Evolutionary conservation across 805 yeast genomes (phyloP).

Genomic region (Ogataea henricii): DNA sequence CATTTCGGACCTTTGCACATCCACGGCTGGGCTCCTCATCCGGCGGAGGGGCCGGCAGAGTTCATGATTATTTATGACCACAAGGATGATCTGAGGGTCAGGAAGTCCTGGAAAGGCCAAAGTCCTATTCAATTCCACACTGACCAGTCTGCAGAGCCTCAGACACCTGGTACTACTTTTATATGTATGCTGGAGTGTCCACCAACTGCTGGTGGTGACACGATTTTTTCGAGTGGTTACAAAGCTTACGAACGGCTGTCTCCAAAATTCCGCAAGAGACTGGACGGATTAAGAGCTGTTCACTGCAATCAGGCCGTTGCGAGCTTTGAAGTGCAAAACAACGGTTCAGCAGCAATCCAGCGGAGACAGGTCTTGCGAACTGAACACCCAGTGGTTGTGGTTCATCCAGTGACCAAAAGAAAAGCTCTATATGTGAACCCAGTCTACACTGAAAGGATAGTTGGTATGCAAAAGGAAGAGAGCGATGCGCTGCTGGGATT

Average conservation of each 20-base stretch:
- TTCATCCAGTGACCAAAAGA: constrained; percentile 69
- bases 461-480: constrained; percentile 74
- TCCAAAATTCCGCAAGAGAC: constrained; percentile 58
- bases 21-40: constrained; percentile 54
- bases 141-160: constrained; percentile 64
- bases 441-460: constrained; percentile 64
- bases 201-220: constrained; percentile 65
- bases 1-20: constrained; percentile 72
- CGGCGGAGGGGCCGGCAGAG: constrained; percentile 46
- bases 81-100: constrained; percentile 29
- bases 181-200: constrained; percentile 48
- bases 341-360: constrained; percentile 59
- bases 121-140: constrained; percentile 48
- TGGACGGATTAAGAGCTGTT: constrained; percentile 63
- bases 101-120: constrained; percentile 29
- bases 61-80: constrained; percentile 44
- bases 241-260: constrained; percentile 75
- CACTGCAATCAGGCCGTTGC: constrained; percentile 80
- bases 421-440: constrained; percentile 60
- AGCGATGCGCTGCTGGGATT: constrained; percentile 61
- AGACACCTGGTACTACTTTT: constrained; percentile 59
- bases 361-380: constrained; percentile 63
- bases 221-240: constrained; percentile 67
- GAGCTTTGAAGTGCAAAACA: constrained; percentile 48
- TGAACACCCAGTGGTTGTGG: constrained; percentile 69